Conservation (phyloP, 495 filamentous ascomycete species). For the Diplogelasinospora grovesii region DNA sequence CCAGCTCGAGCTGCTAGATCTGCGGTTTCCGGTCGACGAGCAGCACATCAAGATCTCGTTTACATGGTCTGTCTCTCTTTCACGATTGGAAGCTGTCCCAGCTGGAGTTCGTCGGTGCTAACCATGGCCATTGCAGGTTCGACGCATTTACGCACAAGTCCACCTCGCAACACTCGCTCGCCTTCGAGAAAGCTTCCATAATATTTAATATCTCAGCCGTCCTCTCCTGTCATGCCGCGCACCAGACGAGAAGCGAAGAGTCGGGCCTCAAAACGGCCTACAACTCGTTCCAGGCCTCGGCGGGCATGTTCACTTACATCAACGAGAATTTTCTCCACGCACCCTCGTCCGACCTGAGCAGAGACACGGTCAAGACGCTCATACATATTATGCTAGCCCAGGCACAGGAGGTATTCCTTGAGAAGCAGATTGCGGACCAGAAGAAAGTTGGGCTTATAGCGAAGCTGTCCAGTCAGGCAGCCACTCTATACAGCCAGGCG, state of each 20-base stretch:
- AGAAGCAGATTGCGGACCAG: slow-evolving; percentile 87
- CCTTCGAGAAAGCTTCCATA: slow-evolving; percentile 97
- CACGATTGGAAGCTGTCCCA: not conserved
- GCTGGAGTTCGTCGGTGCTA: slow-evolving; percentile 7
- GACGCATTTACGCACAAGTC: slow-evolving; percentile 97
- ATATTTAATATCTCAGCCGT: slow-evolving; percentile 99
- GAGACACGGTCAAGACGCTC: slow-evolving; percentile 90
- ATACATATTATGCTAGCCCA: slow-evolving; percentile 92
- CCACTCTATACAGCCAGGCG: slow-evolving; percentile 79
- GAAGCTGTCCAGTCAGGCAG: slow-evolving; percentile 86
- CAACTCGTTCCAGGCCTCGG: slow-evolving; percentile 95
- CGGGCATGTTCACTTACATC: slow-evolving; percentile 99
- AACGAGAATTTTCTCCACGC: slow-evolving; percentile 99
- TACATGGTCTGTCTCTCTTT: slow-evolving; percentile 65
- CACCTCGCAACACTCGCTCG: slow-evolving; percentile 90
- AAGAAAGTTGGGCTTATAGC: slow-evolving; percentile 92
- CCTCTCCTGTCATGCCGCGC: slow-evolving; percentile 88
- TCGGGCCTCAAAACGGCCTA: slow-evolving; percentile 91
- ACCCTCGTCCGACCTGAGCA: slow-evolving; percentile 86
- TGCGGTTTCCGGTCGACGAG: slow-evolving; percentile 95
- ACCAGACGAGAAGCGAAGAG: slow-evolving; percentile 88
- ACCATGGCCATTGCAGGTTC: slow-evolving; percentile 56
- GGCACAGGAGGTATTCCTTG: slow-evolving; percentile 92
- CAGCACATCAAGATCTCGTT: slow-evolving; percentile 98
- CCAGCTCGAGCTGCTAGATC: slow-evolving; percentile 87